A percentile compares a stretch with the other conserved stretches of the same genome.
These are phyloP conservation scores for Bimuria novae-zelandiae DNA, from an alignment of 2,329 filamentous ascomycete genomes.

Conservation along the genomic window DNA sequence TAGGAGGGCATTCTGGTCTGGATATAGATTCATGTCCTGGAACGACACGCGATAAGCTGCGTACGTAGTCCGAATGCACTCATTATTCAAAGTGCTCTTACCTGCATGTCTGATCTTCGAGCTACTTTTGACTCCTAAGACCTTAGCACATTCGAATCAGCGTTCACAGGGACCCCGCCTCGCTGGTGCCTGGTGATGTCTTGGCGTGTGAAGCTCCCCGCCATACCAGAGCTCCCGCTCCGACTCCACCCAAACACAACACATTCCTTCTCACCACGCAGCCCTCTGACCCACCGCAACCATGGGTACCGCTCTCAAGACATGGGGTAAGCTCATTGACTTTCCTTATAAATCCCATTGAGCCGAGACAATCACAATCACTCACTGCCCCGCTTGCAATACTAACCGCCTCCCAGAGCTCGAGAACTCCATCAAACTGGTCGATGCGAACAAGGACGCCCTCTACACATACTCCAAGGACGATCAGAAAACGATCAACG, in stretches of 20 bases:
- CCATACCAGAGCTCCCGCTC: background rate
- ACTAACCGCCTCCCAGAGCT: slow-evolving; percentile 64
- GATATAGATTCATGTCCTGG: background rate
- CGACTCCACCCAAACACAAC: slow-evolving; percentile 14
- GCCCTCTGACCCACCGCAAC: slow-evolving; percentile 13
- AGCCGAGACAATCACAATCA: background rate
- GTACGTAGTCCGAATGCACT: too few species aligned
- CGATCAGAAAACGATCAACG: slow-evolving; percentile 68
- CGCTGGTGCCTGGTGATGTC: slow-evolving; percentile 36
- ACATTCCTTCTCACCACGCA: slow-evolving; percentile 2
- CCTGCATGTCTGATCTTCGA: too few species aligned
- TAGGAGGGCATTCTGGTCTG: background rate
- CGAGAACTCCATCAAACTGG: slow-evolving; percentile 78
- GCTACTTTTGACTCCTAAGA: too few species aligned
- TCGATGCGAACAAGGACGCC: slow-evolving; percentile 85
- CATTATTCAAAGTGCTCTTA: too few species aligned
- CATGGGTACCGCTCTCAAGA: slow-evolving; percentile 45
- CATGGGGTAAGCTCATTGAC: slow-evolving; percentile 36
- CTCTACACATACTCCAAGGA: slow-evolving; percentile 81
- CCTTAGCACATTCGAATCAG: too few species aligned
- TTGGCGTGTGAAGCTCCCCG: slow-evolving; percentile 25
- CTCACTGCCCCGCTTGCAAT: background rate
- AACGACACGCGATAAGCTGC: too few species aligned
- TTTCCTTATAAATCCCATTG: background rate
- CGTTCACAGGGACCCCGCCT: too few species aligned